Evolutionary conservation across 768 basidiomycete species (phyloP).

Genomic region (Boletus subcaerulescens): DNA sequence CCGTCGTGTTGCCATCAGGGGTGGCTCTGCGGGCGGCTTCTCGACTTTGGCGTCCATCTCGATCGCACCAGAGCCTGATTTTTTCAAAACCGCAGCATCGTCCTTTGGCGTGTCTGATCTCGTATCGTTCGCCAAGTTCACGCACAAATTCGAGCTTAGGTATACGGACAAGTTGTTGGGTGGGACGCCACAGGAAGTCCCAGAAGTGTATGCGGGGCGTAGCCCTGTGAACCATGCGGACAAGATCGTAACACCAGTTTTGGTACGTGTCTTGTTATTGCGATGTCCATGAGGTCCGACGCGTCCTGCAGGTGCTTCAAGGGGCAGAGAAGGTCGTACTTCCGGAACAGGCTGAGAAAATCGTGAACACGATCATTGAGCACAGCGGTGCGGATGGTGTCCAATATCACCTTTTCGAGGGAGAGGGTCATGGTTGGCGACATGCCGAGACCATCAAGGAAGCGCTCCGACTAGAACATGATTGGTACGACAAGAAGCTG

Average conservation of each 20-base stretch:
- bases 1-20: constrained; percentile 64
- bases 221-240: constrained; percentile 63
- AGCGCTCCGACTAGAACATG: constrained; percentile 34
- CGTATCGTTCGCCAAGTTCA: constrained; percentile 50
- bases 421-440: constrained; percentile 45
- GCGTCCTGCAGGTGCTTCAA: constrained; percentile 56
- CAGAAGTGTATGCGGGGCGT: constrained; percentile 54
- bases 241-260: constrained; percentile 57
- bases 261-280: constrained; percentile 41
- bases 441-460: constrained; percentile 34
- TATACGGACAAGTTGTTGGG: constrained; percentile 66
- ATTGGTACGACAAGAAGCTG: constrained; percentile 32
- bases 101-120: constrained; percentile 72
- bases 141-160: constrained; percentile 69
- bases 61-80: constrained; percentile 38
- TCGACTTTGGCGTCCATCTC: constrained; percentile 54
- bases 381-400: constrained; percentile 25
- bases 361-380: constrained; percentile 26
- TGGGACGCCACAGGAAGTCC: constrained; percentile 48
- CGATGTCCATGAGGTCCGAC: neutral
- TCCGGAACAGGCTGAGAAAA: constrained; percentile 52
- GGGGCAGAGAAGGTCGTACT: constrained; percentile 61
- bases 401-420: constrained; percentile 40
- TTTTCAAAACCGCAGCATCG: constrained; percentile 59
- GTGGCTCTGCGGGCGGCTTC: constrained; percentile 72